Evolutionary conservation across 257 asterid genomes (phyloP).

Genomic region (Petunia secreta): DNA sequence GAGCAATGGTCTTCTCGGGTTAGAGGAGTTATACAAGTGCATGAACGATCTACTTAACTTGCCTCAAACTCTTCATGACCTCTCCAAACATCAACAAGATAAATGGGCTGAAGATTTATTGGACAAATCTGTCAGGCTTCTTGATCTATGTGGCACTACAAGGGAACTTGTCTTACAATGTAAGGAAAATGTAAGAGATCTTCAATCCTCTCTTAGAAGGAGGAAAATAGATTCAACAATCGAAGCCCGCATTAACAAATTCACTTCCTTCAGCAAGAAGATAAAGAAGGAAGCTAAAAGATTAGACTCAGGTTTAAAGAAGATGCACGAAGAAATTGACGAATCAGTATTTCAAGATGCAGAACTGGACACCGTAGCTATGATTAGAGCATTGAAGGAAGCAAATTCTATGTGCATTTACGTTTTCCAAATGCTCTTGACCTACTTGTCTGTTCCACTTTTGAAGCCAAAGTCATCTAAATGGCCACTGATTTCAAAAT

Average conservation of each 20-base stretch:
- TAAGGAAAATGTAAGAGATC: conserved; percentile 31
- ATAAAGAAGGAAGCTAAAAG: conserved; percentile 19
- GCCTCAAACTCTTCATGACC: conserved; percentile 35
- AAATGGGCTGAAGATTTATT: conserved; percentile 30
- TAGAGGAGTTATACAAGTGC: conserved; percentile 31
- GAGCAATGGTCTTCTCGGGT: conserved; percentile 23
- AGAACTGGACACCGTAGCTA: background rate
- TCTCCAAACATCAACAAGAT: conserved; percentile 26
- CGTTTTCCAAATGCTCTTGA: conserved; percentile 24
- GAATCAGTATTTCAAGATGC: conserved; percentile 16
- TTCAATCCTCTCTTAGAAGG: conserved; percentile 26
- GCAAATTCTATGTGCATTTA: conserved; percentile 6
- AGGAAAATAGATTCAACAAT: conserved; percentile 31
- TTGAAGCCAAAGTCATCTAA: background rate
- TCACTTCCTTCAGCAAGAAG: conserved; percentile 23
- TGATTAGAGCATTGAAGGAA: conserved; percentile 16
- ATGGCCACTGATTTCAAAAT: conserved; percentile 45
- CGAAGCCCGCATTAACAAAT: conserved; percentile 26
- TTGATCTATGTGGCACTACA: conserved; percentile 30
- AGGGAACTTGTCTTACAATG: conserved; percentile 27
- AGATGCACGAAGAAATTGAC: conserved; percentile 2
- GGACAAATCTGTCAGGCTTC: conserved; percentile 28
- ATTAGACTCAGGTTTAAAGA: background rate
- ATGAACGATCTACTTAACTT: conserved; percentile 30
- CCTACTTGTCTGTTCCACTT: background rate